Conservation (phyloP, 139 green algal species). For the Pleodorina starrii region DNA sequence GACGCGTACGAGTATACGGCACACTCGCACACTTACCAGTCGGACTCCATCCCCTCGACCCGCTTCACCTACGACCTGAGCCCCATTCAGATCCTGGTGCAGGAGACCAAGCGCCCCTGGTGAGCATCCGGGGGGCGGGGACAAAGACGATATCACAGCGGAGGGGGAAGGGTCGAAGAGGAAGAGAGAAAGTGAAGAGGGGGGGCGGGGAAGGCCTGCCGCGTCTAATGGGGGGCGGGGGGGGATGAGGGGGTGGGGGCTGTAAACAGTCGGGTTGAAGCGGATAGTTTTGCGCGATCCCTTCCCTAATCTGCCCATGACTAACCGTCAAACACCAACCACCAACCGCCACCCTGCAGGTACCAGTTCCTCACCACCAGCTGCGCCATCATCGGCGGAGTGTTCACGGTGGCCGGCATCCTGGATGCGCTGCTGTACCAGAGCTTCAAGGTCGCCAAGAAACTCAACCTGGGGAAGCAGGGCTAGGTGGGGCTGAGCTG, state of each 20-base stretch:
- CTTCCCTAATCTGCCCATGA: no score
- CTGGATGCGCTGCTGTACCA: constrained; percentile 86
- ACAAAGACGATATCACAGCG: no score
- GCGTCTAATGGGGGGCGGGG: no score
- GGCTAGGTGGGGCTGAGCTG: neutral
- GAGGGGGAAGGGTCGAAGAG: no score
- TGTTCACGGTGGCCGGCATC: constrained; percentile 94
- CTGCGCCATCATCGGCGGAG: constrained; percentile 89
- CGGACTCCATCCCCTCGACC: constrained; percentile 74
- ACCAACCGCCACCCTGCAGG: no score
- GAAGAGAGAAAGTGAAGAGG: no score
- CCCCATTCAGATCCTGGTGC: constrained; percentile 58
- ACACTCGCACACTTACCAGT: constrained; percentile 88
- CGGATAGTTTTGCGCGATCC: no score
- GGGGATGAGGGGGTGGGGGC: no score
- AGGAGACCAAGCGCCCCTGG: constrained; percentile 48
- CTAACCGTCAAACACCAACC: no score
- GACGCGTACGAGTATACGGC: constrained; percentile 95
- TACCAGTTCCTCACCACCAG: constrained; percentile 92
- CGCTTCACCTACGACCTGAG: constrained; percentile 82
- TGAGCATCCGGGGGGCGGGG: neutral
- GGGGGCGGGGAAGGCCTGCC: no score
- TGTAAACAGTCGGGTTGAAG: no score
- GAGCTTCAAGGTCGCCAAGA: constrained; percentile 77
- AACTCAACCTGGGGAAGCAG: constrained; percentile 65